Conservation (phyloP, 495 filamentous ascomycete species). For the Penicillium tannophilum region DNA sequence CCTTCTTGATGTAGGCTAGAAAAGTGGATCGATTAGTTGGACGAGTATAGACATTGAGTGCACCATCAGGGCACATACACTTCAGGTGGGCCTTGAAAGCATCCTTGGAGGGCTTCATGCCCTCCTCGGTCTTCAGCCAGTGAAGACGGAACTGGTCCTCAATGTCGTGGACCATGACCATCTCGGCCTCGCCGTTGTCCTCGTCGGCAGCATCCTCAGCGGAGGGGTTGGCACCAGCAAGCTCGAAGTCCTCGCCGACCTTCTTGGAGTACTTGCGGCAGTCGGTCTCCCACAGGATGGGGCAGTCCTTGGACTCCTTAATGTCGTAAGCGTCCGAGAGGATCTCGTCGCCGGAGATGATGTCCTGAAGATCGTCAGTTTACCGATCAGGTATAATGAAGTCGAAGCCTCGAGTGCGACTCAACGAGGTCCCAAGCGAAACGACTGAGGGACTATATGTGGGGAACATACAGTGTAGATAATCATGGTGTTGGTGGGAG, state of each 20-base stretch:
- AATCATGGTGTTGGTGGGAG: conserved; percentile 68
- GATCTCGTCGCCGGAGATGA: conserved; percentile 89
- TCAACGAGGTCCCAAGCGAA: background rate
- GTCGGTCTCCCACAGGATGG: conserved; percentile 81
- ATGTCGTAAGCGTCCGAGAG: conserved; percentile 90
- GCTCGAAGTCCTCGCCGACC: conserved; percentile 71
- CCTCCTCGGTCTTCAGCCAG: conserved; percentile 69
- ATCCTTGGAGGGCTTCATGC: conserved; percentile 66
- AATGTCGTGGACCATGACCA: conserved; percentile 83
- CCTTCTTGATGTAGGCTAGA: conserved; percentile 84
- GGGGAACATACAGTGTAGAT: conserved; percentile 76
- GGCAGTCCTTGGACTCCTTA: conserved; percentile 60
- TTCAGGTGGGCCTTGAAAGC: conserved; percentile 78
- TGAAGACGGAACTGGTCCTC: conserved; percentile 89
- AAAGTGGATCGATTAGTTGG: conserved; percentile 3
- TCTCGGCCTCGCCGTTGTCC: conserved; percentile 55
- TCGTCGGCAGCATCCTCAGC: conserved; percentile 90
- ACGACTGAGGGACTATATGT: background rate
- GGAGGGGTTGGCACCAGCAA: conserved; percentile 96
- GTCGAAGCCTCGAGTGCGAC: background rate
- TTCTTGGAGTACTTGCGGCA: conserved; percentile 84
- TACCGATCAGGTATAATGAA: background rate
- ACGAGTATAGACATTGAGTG: background rate
- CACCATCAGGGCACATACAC: conserved; percentile 49
- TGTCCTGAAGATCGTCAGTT: conserved; percentile 61